A percentile compares a stretch with the other conserved stretches of the same genome.
phyloP scores from a whole-genome alignment of 2,329 filamentous ascomycete species.

The Fusarium dimerum region DNA sequence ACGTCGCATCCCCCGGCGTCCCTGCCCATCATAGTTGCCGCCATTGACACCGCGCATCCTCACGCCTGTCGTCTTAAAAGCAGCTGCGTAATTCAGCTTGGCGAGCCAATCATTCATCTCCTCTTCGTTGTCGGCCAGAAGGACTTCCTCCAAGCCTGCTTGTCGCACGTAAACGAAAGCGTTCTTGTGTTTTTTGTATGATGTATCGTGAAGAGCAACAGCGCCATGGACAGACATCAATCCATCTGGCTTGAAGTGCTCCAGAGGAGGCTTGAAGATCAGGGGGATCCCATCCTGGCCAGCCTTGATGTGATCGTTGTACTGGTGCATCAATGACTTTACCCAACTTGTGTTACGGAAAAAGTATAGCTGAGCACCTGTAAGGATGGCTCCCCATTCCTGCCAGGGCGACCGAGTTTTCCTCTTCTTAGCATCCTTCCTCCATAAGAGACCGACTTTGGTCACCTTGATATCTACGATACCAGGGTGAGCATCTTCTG shows the following conservation, averaged over 20 bases:
- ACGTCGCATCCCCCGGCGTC: slow-evolving; percentile 69
- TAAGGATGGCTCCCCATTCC: slow-evolving; percentile 96
- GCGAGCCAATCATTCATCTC: slow-evolving; percentile 97
- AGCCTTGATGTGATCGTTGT: slow-evolving; percentile 77
- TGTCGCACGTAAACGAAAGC: slow-evolving; percentile 90
- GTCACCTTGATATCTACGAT: slow-evolving; percentile 97
- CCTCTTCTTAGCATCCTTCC: slow-evolving; percentile 91
- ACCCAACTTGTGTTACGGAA: slow-evolving; percentile 94
- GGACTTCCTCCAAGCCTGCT: slow-evolving; percentile 83
- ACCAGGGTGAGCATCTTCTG: slow-evolving; percentile 82
- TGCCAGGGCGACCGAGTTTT: slow-evolving; percentile 96
- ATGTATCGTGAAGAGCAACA: slow-evolving; percentile 81
- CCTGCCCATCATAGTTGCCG: slow-evolving; percentile 81
- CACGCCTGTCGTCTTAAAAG: slow-evolving; percentile 89
- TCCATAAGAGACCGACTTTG: slow-evolving; percentile 92
- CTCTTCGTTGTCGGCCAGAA: slow-evolving; percentile 84
- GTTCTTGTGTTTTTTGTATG: slow-evolving; percentile 94
- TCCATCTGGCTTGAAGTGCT: slow-evolving; percentile 90
- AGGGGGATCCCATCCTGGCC: slow-evolving; percentile 76
- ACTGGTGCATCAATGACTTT: slow-evolving; percentile 85
- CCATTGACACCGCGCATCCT: slow-evolving; percentile 86
- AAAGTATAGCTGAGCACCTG: slow-evolving; percentile 95
- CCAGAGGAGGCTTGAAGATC: slow-evolving; percentile 85
- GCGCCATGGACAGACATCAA: slow-evolving; percentile 93
- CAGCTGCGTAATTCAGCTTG: slow-evolving; percentile 93